Evolutionary conservation across 2,329 filamentous ascomycete genomes (phyloP), one percentile per base, ranked within the genome.

Genomic region (Domatiomyces catenatus): DNA sequence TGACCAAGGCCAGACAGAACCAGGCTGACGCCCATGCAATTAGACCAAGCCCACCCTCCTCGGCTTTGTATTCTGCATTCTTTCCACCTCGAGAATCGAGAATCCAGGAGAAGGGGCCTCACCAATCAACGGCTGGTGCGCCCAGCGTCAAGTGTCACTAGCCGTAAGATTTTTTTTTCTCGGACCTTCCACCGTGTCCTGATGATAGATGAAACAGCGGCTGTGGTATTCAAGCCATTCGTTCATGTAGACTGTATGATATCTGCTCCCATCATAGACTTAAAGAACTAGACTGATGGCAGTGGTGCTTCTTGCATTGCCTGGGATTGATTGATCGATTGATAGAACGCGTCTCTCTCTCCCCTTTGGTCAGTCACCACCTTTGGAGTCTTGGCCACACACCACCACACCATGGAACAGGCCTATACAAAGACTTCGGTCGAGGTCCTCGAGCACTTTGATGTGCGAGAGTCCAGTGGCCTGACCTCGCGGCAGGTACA

Each of bases 361-460:
- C 43, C 22, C 42, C n/a, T 12, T 42, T 43, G 44, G n/a, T n/a
- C 49, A 17, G 47, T 42, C 48, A 32, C 42, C n/a, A n/a, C 22
- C 24, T 17, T 49, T 39, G 20, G 28, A 28, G 24, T 12, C 46
- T 22, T 19, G 24, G 15, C 32, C 20, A n/a, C 22, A 24, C 22
- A 24, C 22, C 22, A 6, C 22, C 22, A 24, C 51, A 50, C 50
- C 12, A 78, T 78, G 75, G 75, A 78, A 59, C 70, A 72, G 62
- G 69, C 75, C 39, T 77, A 72, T 60, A 66, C 71, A 44, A 67
- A 65, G 59, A 68, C 72, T 55, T 65, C 71, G 48, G 63, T 65
- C 46, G 71, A 78, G 58, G 70, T 70, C 60, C 69, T 79, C 55
- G 65, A 67, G 55, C 66, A 75, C 56, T 77, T 79, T 61, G 59